Base-by-base conservation (phyloP, 2,329 filamentous ascomycete species). In the Ampelomyces quisqualis region DNA sequence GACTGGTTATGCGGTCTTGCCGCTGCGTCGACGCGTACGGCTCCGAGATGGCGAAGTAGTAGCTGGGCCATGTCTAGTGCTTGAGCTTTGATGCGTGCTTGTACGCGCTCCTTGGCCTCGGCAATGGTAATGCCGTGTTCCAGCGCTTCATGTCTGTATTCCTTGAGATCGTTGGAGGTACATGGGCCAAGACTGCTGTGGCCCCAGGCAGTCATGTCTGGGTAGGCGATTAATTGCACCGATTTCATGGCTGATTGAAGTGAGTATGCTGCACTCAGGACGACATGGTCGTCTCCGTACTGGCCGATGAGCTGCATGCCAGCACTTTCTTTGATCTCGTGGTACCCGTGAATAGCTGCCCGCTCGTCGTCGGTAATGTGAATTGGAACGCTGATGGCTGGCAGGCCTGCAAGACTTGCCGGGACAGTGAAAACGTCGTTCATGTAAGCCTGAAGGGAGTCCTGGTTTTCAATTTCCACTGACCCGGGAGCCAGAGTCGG, bases 381-480 rank as follows among this genome's bases (percentile, higher is more conserved):
- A 49, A 85, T 75, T 0, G 93, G 91, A 8, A 98, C 76, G 53
- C 86, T 96, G 35, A 96, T 79, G 8, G 90, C 88, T 3, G 93
- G 93, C 40, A 98, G 72, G 0, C 93, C 93, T 0, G 91, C 93
- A 51, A 98, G 73, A 70, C 90, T 96, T 2, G 91, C 90, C 1
- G 93, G 93, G 1, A 98, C 91, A 0, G 93, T 97, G 58, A 97
- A 91, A 1, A 97, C 85, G 70, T 98, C 93, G 60, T 93, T 95
- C 75, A 87, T 86, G 62, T 96, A 97, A 1, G 79, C 79, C 56
- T 91, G 82, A n/a, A 95, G 71, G 0, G 77, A 69, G 11, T 71
- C 67, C 65, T 81, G 74, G 7, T 67, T 58, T 45, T 72, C 56
- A 22, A 93, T 63, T 5, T 83, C 77, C 3, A 76, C 71, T 5